These are phyloP conservation scores for Podospora pseudocomata DNA, from an alignment of 495 filamentous ascomycete species.

Conservation along the genomic window DNA sequence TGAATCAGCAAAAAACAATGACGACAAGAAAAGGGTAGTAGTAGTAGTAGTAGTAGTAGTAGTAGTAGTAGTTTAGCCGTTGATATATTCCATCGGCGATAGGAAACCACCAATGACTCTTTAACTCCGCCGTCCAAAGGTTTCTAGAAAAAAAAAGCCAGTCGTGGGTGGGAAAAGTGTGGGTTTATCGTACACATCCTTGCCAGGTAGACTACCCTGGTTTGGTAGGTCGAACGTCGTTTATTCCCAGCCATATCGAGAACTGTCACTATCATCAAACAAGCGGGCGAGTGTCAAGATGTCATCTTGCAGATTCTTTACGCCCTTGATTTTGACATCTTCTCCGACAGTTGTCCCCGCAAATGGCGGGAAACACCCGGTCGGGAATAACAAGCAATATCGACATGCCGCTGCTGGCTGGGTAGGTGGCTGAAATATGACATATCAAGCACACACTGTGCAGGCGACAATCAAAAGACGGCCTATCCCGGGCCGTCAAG, in stretches of 20 bases:
- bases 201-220: not conserved
- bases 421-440: not conserved
- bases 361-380: not conserved
- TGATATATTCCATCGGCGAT: not conserved
- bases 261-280: not conserved
- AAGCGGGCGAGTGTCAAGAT: not conserved
- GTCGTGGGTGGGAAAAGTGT: not conserved
- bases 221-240: not conserved
- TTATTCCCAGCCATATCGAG: not conserved
- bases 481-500: not conserved
- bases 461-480: not conserved
- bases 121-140: not conserved
- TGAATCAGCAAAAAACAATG: not conserved
- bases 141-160: not conserved
- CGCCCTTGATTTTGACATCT: not conserved
- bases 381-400: not conserved
- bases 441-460: not conserved
- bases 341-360: not conserved
- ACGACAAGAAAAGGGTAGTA: not conserved
- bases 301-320: not conserved
- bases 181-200: not conserved
- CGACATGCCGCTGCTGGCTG: not conserved
- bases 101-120: not conserved
- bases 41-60: not conserved
- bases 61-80: not conserved